Conservation (phyloP, 768 basidiomycete species). For the Tubosaeta brunneosetosa region DNA sequence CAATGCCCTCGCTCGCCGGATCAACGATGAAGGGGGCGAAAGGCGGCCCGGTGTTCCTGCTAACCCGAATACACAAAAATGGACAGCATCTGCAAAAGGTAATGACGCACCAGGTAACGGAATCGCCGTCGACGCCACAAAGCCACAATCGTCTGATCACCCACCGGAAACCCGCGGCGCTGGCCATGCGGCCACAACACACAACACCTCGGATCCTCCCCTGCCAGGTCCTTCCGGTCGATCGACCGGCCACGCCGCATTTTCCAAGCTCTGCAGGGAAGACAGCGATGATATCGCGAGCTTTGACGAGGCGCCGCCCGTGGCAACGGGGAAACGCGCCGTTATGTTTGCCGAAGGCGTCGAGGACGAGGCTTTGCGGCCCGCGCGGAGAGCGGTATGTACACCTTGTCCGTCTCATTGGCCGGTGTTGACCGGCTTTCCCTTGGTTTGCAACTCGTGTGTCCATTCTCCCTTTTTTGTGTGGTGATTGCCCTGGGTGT, state of each 20-base stretch:
- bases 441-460: background rate
- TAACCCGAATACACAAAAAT: conserved; percentile 11
- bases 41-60: conserved; percentile 8
- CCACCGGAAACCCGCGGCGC: conserved; percentile 18
- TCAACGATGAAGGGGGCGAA: conserved; percentile 33
- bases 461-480: background rate
- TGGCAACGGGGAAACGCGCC: conserved; percentile 21
- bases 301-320: conserved; percentile 17
- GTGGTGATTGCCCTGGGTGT: background rate
- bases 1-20: conserved; percentile 40
- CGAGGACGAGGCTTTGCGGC: conserved; percentile 21
- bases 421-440: background rate
- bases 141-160: conserved; percentile 10
- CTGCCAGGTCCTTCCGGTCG: conserved; percentile 15
- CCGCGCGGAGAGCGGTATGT: conserved; percentile 26
- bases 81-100: conserved; percentile 8
- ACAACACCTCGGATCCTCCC: conserved; percentile 5
- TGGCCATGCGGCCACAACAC: conserved; percentile 8
- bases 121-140: conserved; percentile 8
- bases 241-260: conserved; percentile 18
- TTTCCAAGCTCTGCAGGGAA: conserved; percentile 24
- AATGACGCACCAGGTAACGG: conserved; percentile 11
- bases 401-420: background rate
- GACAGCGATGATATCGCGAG: conserved; percentile 26
- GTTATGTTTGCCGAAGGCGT: conserved; percentile 19